These are phyloP conservation scores for Diplocarpon mali DNA, from an alignment of 2,329 filamentous ascomycete species.

Conservation along the genomic window DNA sequence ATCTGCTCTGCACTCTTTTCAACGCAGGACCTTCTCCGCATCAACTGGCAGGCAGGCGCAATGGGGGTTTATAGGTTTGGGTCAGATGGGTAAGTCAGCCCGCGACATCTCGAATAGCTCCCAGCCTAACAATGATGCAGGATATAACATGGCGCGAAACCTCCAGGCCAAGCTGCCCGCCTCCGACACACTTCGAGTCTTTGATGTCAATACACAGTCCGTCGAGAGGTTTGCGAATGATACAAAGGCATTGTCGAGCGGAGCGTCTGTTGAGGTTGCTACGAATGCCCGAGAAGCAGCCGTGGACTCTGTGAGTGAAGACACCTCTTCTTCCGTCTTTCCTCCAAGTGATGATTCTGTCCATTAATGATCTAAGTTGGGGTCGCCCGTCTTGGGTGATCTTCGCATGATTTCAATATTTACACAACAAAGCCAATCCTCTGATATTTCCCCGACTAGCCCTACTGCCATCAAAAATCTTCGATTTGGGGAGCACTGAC, in stretches of 20 bases:
- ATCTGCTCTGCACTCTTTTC: slow-evolving; percentile 14
- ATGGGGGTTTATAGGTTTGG: slow-evolving; percentile 49
- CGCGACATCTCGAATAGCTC: slow-evolving; percentile 8
- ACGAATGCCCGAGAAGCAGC: slow-evolving; percentile 49
- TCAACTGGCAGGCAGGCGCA: slow-evolving; percentile 35
- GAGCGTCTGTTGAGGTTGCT: slow-evolving; percentile 42
- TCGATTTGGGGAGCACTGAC: slow-evolving; percentile 2
- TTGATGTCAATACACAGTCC: slow-evolving; percentile 51
- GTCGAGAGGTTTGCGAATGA: slow-evolving; percentile 44
- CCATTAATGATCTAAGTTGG: slow-evolving; percentile 26
- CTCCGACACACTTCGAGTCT: slow-evolving; percentile 50
- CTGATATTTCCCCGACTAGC: slow-evolving; percentile 16
- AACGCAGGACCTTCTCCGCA: slow-evolving; percentile 34
- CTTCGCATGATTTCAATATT: slow-evolving; percentile 23
- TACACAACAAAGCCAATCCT: slow-evolving; percentile 26
- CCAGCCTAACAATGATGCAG: slow-evolving; percentile 30
- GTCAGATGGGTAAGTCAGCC: slow-evolving; percentile 43
- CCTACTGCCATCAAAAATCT: neutral
- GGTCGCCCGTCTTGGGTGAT: slow-evolving; percentile 21
- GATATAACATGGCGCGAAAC: slow-evolving; percentile 64
- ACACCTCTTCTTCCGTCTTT: neutral
- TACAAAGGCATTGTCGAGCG: slow-evolving; percentile 26
- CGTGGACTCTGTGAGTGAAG: slow-evolving; percentile 19
- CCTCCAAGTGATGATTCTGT: slow-evolving; percentile 20
- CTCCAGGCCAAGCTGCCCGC: slow-evolving; percentile 53